Percentiles rank a stretch among this genome's conserved stretches.
These are phyloP conservation scores for Betula pendula DNA, from an alignment of 306 rosid genomes.

Conservation along the genomic window DNA sequence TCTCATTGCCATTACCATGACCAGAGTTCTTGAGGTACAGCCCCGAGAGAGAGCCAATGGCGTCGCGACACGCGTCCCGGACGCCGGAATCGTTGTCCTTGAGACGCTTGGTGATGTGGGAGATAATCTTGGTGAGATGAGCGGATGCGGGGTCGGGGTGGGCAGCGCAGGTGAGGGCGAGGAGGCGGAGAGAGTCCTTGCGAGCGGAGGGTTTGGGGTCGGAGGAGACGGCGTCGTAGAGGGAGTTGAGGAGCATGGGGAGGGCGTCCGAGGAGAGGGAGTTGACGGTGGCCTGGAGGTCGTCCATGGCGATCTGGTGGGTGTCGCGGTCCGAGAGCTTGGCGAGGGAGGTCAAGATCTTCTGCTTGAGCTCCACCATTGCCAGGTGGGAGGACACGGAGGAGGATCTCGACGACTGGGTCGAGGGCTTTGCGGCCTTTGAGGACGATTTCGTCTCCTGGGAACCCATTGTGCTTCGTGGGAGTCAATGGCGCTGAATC, in stretches of 20 bases:
- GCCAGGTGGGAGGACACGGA: conserved; percentile 74
- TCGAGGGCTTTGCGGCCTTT: conserved; percentile 48
- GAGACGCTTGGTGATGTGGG: conserved; percentile 63
- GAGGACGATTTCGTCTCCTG: conserved; percentile 44
- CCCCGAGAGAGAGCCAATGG: conserved; percentile 60
- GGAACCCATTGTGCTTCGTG: conserved; percentile 41
- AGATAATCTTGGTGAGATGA: conserved; percentile 73
- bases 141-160: conserved; percentile 61
- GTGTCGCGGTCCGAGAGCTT: conserved; percentile 96
- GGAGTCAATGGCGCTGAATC: neutral
- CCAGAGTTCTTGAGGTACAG: conserved; percentile 52
- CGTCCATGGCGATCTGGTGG: conserved; percentile 87
- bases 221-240: conserved; percentile 63
- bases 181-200: conserved; percentile 72
- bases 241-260: conserved; percentile 83
- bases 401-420: conserved; percentile 49
- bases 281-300: conserved; percentile 68
- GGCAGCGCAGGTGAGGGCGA: conserved; percentile 57
- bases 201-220: conserved; percentile 90
- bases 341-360: conserved; percentile 78
- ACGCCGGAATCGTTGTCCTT: conserved; percentile 78
- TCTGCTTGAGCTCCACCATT: conserved; percentile 92
- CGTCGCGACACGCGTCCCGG: conserved; percentile 79
- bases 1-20: conserved; percentile 21
- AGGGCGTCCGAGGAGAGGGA: conserved; percentile 65